Conservation (phyloP, 2,329 filamentous ascomycete genomes). For the Alternaria solani region DNA sequence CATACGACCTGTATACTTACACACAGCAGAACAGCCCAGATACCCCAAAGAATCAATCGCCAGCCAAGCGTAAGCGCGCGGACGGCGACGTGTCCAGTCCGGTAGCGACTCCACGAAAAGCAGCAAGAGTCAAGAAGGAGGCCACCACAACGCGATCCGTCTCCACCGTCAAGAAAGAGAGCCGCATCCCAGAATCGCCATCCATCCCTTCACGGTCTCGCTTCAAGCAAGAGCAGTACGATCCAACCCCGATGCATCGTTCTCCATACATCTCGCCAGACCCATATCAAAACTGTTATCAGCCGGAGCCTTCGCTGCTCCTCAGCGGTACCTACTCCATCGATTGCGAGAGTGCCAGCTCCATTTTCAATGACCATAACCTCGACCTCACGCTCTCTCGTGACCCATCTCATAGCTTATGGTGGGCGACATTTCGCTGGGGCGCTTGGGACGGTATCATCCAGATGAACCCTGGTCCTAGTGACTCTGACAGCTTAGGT, state of each 20-base stretch:
- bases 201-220: constrained; percentile 15
- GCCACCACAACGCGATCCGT: not conserved
- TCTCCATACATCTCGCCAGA: constrained; percentile 11
- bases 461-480: constrained; percentile 42
- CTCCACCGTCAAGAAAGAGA: not conserved
- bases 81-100: not conserved
- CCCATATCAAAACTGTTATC: not conserved
- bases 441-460: constrained; percentile 55
- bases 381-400: constrained; percentile 48
- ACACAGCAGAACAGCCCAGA: not conserved
- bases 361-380: constrained; percentile 32
- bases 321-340: constrained; percentile 59
- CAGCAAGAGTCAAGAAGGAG: constrained; percentile 10
- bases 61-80: constrained; percentile 13
- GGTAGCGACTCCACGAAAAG: constrained; percentile 10
- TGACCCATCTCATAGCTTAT: constrained; percentile 37
- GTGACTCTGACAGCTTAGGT: constrained; percentile 12
- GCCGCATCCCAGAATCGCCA: not conserved
- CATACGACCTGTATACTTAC: not conserved
- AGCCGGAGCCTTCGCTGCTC: constrained; percentile 14
- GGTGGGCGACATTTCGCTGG: constrained; percentile 60
- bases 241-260: not conserved
- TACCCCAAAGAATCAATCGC: not conserved
- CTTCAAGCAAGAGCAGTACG: constrained; percentile 17
- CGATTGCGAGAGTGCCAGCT: constrained; percentile 30